Conservation (phyloP, 2,329 filamentous ascomycete genomes). For the Parastagonospora avenae region DNA sequence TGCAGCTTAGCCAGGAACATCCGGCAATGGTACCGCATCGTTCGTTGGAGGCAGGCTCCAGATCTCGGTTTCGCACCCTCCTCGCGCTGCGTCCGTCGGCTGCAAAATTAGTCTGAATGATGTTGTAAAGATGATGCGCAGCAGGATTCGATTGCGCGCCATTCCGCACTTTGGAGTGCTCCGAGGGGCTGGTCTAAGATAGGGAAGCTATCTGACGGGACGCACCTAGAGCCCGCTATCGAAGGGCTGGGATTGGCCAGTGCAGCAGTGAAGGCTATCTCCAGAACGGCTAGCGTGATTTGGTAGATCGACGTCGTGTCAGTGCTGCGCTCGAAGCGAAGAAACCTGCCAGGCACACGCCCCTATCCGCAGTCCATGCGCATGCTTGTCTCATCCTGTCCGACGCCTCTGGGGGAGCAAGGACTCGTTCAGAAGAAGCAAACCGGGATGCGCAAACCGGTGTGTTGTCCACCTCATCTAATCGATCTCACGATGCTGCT, state of each 20-base stretch:
- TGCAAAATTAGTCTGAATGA: neutral
- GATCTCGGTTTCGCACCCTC: neutral
- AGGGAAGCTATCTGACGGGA: conserved; percentile 34
- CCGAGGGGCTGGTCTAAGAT: conserved; percentile 12
- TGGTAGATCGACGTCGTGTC: conserved; percentile 36
- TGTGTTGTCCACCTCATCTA: conserved; percentile 8
- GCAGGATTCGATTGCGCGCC: neutral
- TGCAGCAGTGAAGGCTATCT: conserved; percentile 19
- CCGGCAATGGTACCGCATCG: conserved; percentile 9
- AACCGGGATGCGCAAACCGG: conserved; percentile 5
- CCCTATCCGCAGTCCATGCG: conserved; percentile 21
- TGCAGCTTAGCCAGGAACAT: conserved; percentile 20
- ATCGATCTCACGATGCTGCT: neutral
- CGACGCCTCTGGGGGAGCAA: conserved; percentile 19
- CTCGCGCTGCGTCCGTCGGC: neutral
- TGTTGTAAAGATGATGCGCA: neutral
- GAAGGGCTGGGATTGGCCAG: conserved; percentile 31
- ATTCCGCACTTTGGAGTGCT: neutral
- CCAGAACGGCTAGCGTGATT: conserved; percentile 20
- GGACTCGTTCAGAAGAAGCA: conserved; percentile 7
- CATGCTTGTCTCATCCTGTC: conserved; percentile 28
- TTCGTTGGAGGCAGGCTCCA: neutral
- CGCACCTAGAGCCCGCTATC: conserved; percentile 35
- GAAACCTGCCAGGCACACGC: conserved; percentile 24
- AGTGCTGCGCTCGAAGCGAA: conserved; percentile 29